These are phyloP conservation scores for Xylaria hypoxylon DNA, from an alignment of 2,329 filamentous ascomycete genomes.

Conservation along the genomic window DNA sequence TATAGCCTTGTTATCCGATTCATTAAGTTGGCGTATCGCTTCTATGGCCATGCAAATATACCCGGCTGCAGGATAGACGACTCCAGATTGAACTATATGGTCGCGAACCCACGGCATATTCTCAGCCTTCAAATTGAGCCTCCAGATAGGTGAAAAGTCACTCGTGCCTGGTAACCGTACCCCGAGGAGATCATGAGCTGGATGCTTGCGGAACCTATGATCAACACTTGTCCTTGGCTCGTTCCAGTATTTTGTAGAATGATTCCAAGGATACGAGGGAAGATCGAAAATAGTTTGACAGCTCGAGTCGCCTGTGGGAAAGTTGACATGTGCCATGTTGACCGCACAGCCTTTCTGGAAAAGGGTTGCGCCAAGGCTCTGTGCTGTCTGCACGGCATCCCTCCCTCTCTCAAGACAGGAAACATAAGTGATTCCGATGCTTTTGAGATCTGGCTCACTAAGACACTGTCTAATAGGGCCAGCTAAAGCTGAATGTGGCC, in stretches of 20 bases:
- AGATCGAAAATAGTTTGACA: slow-evolving; percentile 26
- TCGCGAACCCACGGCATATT: slow-evolving; percentile 40
- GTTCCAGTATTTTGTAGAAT: slow-evolving; percentile 29
- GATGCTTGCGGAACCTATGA: slow-evolving; percentile 22
- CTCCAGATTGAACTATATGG: slow-evolving; percentile 30
- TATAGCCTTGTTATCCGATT: neutral
- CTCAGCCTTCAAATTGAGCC: slow-evolving; percentile 20
- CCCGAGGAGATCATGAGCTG: slow-evolving; percentile 38
- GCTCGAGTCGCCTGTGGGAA: slow-evolving; percentile 7
- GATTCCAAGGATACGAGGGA: slow-evolving; percentile 42
- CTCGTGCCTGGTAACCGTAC: slow-evolving; percentile 11
- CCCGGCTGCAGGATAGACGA: slow-evolving; percentile 38
- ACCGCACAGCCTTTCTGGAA: slow-evolving; percentile 31
- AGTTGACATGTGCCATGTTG: slow-evolving; percentile 25
- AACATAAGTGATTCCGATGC: slow-evolving; percentile 32
- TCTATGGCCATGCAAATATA: slow-evolving; percentile 41
- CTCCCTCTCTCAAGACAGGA: slow-evolving; percentile 35
- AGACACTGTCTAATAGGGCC: slow-evolving; percentile 49
- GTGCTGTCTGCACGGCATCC: slow-evolving; percentile 31
- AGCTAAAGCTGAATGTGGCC: slow-evolving; percentile 52
- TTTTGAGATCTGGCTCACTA: neutral
- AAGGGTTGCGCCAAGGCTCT: neutral
- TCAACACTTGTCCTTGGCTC: slow-evolving; percentile 36
- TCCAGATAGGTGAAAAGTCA: slow-evolving; percentile 23
- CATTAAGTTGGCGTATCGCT: slow-evolving; percentile 28